phyloP scores from a whole-genome alignment of 2,329 filamentous ascomycete genomes.

The Pestalotiopsis sp. region DNA sequence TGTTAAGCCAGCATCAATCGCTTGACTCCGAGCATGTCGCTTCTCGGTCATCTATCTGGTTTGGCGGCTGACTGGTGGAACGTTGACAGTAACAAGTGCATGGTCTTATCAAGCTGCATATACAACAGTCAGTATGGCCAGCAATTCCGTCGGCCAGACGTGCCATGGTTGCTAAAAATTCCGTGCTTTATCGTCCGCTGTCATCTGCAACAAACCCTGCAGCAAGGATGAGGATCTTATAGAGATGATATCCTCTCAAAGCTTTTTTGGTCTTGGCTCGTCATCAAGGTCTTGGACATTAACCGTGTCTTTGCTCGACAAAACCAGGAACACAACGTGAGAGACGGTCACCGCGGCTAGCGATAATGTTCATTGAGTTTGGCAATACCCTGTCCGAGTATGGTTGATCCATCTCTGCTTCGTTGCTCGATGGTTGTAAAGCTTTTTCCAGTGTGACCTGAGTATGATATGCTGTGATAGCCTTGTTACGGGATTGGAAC shows the following conservation, averaged over 20 bases:
- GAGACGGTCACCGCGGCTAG: too few species aligned
- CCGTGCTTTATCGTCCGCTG: not conserved
- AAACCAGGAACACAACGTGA: too few species aligned
- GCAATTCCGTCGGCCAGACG: not conserved
- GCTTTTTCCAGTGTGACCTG: too few species aligned
- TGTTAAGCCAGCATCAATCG: not conserved
- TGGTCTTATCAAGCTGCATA: not conserved
- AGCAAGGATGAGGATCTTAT: not conserved
- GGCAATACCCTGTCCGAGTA: too few species aligned
- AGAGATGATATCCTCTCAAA: not conserved
- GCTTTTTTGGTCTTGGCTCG: too few species aligned
- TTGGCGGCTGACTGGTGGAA: not conserved
- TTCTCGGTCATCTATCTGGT: not conserved
- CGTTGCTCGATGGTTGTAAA: too few species aligned
- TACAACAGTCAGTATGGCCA: not conserved
- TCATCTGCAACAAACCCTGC: not conserved
- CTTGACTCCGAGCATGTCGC: not conserved
- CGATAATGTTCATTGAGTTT: too few species aligned
- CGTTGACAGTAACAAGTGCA: not conserved
- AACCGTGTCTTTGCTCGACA: too few species aligned
- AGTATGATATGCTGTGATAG: too few species aligned
- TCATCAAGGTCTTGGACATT: too few species aligned
- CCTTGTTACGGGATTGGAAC: too few species aligned
- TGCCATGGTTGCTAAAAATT: not conserved
- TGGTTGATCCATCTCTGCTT: too few species aligned